Conservation (phyloP, 2,329 filamentous ascomycete genomes). For the Furcasterigmium furcatum region DNA sequence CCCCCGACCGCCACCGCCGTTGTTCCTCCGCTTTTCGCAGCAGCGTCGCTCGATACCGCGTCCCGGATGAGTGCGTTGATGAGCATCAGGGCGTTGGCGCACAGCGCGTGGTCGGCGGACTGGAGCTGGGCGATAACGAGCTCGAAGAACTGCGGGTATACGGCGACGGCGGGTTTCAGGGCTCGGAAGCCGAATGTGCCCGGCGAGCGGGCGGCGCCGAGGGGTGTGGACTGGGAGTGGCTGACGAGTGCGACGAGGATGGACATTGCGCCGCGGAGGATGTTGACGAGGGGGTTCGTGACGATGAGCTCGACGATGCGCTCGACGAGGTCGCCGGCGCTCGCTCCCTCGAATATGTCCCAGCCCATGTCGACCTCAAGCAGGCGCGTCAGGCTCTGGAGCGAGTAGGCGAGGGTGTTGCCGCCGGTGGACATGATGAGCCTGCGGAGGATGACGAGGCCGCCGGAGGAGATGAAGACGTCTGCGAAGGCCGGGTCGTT, state of each 20-base stretch:
- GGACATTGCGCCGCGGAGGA: constrained; percentile 93
- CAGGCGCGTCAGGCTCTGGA: constrained; percentile 83
- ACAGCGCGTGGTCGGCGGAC: constrained; percentile 91
- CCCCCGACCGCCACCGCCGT: constrained; percentile 24
- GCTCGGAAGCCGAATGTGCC: constrained; percentile 84
- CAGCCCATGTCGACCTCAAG: constrained; percentile 97
- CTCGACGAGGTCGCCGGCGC: constrained; percentile 65
- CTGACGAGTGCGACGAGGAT: constrained; percentile 92
- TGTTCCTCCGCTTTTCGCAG: constrained; percentile 52
- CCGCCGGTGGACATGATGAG: constrained; percentile 82
- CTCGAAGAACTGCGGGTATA: constrained; percentile 91
- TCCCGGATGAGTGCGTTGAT: constrained; percentile 95
- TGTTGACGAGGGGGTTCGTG: constrained; percentile 93
- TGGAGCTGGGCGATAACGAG: constrained; percentile 89
- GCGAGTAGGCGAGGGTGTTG: constrained; percentile 92
- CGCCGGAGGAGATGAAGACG: constrained; percentile 88
- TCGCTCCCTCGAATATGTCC: constrained; percentile 72
- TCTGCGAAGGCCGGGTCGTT: constrained; percentile 96
- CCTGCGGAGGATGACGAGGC: constrained; percentile 75
- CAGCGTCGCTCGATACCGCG: constrained; percentile 72
- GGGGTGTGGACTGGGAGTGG: constrained; percentile 62
- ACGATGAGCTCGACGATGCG: constrained; percentile 89
- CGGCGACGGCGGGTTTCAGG: constrained; percentile 84
- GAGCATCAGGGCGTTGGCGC: constrained; percentile 90
- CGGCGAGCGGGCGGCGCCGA: constrained; percentile 32